Evolutionary conservation across 164 flowering plant species (phyloP).

Genomic region (Chimonanthus salicifolius): DNA sequence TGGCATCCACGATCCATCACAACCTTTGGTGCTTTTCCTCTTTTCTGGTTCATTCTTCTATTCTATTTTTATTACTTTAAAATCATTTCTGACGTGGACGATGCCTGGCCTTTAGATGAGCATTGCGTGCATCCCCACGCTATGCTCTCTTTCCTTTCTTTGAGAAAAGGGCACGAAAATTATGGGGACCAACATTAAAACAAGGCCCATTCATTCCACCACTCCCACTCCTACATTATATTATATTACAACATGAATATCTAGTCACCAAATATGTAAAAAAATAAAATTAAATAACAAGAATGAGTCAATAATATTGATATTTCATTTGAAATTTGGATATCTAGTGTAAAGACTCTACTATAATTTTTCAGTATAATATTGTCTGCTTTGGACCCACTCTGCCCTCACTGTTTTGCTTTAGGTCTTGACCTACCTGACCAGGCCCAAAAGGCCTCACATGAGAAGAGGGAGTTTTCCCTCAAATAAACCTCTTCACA

Average conservation of each 20-base stretch:
- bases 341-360: too few relatives aligned
- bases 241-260: background rate
- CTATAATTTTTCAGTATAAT: too few relatives aligned
- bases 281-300: background rate
- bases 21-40: constrained; percentile 14
- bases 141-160: background rate
- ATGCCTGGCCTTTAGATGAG: background rate
- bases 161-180: background rate
- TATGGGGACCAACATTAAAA: background rate
- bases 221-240: background rate
- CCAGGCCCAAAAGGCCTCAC: too few relatives aligned
- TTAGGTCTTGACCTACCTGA: too few relatives aligned
- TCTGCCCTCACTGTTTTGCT: too few relatives aligned
- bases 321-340: too few relatives aligned
- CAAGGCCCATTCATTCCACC: background rate
- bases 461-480: too few relatives aligned
- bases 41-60: constrained; percentile 11
- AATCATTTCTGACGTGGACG: background rate
- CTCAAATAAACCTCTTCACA: too few relatives aligned
- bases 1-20: too few relatives aligned
- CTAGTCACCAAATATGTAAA: background rate
- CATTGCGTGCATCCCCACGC: background rate
- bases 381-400: too few relatives aligned
- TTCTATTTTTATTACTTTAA: too few relatives aligned
- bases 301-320: too few relatives aligned